These are phyloP conservation scores for Leptographium wingfieldii DNA, from an alignment of 2,329 filamentous ascomycete species.

Conservation along the genomic window DNA sequence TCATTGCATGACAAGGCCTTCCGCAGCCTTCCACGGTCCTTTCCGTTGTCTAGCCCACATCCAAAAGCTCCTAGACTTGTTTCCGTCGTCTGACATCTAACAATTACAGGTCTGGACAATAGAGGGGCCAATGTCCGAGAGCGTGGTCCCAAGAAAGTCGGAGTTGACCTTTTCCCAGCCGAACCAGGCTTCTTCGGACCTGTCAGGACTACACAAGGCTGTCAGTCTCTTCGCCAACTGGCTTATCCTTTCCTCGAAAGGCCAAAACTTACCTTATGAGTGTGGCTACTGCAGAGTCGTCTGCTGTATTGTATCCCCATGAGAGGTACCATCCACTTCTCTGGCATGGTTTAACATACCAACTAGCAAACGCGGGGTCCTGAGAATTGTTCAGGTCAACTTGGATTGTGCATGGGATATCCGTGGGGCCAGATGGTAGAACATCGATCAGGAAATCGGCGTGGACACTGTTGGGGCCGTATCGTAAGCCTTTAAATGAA, in stretches of 20 bases:
- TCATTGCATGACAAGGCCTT: background rate
- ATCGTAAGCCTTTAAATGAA: slow-evolving; percentile 3
- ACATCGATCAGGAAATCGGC: slow-evolving; percentile 10
- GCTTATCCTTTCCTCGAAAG: background rate
- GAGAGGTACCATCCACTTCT: slow-evolving; percentile 18
- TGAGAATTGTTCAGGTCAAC: slow-evolving; percentile 6
- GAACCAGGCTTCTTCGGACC: slow-evolving; percentile 10
- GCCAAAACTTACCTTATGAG: slow-evolving; percentile 18
- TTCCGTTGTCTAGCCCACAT: background rate
- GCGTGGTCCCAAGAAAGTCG: background rate
- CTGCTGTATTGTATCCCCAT: slow-evolving; percentile 19
- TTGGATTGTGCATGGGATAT: slow-evolving; percentile 10
- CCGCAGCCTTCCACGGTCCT: no score
- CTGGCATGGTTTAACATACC: slow-evolving; percentile 14
- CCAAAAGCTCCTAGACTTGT: background rate
- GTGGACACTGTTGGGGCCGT: slow-evolving; percentile 7
- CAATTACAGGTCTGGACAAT: slow-evolving; percentile 9
- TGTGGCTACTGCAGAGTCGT: slow-evolving; percentile 19
- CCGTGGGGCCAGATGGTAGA: slow-evolving; percentile 4
- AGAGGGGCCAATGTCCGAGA: slow-evolving; percentile 6
- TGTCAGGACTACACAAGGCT: slow-evolving; percentile 5
- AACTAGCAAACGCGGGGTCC: slow-evolving; percentile 14
- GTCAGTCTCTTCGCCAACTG: background rate
- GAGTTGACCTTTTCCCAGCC: slow-evolving; percentile 14
- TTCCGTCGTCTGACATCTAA: background rate